Evolutionary conservation across 2,329 filamentous ascomycete genomes (phyloP).

Genomic region (Polytolypa hystricis): DNA sequence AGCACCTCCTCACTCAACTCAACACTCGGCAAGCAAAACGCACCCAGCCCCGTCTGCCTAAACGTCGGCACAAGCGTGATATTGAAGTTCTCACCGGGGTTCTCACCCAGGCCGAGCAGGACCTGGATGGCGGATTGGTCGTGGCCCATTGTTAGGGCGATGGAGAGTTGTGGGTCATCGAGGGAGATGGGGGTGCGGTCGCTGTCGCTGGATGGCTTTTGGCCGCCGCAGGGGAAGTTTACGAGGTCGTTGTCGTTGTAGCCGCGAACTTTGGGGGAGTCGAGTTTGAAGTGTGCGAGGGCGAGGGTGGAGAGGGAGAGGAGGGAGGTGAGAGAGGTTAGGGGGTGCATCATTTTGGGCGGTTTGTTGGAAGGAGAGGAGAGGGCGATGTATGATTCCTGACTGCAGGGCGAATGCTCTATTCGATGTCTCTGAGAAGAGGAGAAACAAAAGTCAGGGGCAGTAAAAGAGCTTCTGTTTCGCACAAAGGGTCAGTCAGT

Average conservation of each 20-base stretch:
- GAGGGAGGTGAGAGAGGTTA: conserved; percentile 31
- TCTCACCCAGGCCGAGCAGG: conserved; percentile 41
- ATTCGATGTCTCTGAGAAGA: too few relatives aligned
- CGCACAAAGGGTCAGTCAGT: too few relatives aligned
- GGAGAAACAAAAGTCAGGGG: too few relatives aligned
- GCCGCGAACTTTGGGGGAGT: conserved; percentile 42
- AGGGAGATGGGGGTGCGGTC: conserved; percentile 41
- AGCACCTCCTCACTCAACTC: conserved; percentile 20
- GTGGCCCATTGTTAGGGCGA: conserved; percentile 44
- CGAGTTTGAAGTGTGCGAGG: conserved; percentile 46
- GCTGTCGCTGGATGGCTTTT: conserved; percentile 30
- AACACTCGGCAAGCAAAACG: conserved; percentile 55
- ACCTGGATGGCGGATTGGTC: conserved; percentile 42
- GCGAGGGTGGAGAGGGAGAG: conserved; percentile 34
- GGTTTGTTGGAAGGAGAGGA: too few relatives aligned
- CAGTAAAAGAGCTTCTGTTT: too few relatives aligned
- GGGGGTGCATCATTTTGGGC: conserved; percentile 24
- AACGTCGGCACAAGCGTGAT: conserved; percentile 52
- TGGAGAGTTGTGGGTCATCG: conserved; percentile 37
- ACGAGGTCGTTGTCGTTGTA: conserved; percentile 37
- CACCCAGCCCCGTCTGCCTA: conserved; percentile 50
- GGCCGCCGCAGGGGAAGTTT: conserved; percentile 42
- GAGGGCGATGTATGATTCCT: too few relatives aligned
- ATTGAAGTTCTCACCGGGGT: conserved; percentile 54
- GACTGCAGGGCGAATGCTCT: too few relatives aligned